phyloP scores from a whole-genome alignment of 2,329 filamentous ascomycete genomes.

The Xylariaceae sp. region DNA sequence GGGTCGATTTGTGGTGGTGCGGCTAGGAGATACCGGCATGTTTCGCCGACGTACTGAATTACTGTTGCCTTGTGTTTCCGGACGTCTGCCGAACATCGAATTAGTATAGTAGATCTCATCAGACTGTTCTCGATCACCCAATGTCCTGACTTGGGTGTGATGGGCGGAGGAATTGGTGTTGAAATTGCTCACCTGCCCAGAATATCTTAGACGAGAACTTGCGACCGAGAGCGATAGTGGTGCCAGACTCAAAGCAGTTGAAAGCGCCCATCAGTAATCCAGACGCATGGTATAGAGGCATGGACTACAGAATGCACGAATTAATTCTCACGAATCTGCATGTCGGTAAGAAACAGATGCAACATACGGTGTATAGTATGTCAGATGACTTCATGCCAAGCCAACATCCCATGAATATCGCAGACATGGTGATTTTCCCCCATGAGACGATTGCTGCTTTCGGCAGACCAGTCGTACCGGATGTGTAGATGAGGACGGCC shows the following conservation, averaged over 20 bases:
- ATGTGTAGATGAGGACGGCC: conserved; percentile 77
- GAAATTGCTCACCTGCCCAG: conserved; percentile 47
- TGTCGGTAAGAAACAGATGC: not conserved
- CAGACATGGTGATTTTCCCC: conserved; percentile 57
- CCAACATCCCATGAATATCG: conserved; percentile 50
- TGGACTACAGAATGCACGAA: conserved; percentile 51
- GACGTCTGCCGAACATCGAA: conserved; percentile 46
- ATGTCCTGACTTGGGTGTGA: too few relatives aligned
- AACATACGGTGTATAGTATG: conserved; percentile 67
- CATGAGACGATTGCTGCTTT: conserved; percentile 76
- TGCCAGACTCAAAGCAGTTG: conserved; percentile 55
- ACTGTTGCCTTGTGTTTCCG: conserved; percentile 67
- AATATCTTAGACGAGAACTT: conserved; percentile 76
- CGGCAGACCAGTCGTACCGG: conserved; percentile 78
- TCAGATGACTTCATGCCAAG: conserved; percentile 59
- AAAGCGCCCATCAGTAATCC: conserved; percentile 67
- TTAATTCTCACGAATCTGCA: not conserved
- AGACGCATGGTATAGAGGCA: conserved; percentile 87
- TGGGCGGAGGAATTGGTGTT: too few relatives aligned
- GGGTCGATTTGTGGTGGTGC: conserved; percentile 60
- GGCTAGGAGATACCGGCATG: conserved; percentile 74
- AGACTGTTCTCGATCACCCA: too few relatives aligned
- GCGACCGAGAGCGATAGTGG: conserved; percentile 67
- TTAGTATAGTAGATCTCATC: too few relatives aligned
- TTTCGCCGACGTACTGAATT: conserved; percentile 87